Base-by-base conservation (phyloP, 1,284 basidiomycete genomes). In the Paramarasmius palmivorus region DNA sequence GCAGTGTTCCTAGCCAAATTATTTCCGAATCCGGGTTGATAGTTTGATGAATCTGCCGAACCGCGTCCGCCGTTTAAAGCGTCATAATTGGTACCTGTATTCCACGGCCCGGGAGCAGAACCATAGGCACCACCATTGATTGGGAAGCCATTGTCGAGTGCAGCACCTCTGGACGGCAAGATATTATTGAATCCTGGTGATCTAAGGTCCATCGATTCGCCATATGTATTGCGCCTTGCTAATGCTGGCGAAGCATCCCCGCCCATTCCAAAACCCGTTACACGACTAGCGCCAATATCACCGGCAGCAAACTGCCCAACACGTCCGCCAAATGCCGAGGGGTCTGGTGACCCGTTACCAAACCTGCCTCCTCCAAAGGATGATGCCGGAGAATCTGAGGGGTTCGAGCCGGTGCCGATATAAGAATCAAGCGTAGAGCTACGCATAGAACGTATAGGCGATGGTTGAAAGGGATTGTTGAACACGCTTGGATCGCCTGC, bases 321-420 rank as follows among this genome's bases (percentile, higher is more conserved):
- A 49, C 80, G 73, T 19, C 79, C 77, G 48, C 77, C 77, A 60
- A 87, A 81, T 3, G 75, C 69, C 22, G 76, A 65, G n/a, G 79
- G 77, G 66, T 90, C 88, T 0, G 88, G 86, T 32, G 88, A 88
- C n/a, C 74, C 76, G 61, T 83, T 80, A 50, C 76, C 73, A 61
- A 86, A 86, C 57, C 82, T 72, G 23, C 79, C 81, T 42, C 72
- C 78, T 57, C 84, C 80, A 45, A 88, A 78, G 2, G 87, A 87
- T 1, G 88, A 89, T 2, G 84, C 78, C 1, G 87, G 86, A 14
- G 88, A 89, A 59, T 85, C 83, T 10, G 84, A 78, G 29, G 78
- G 73, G 61, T 73, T 75, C 32, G 84, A 82, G 19, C 76, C 73
- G 40, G 73, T 72, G 40, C 72, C 73, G 40, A 82, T 54, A 64